Base-by-base conservation (phyloP, 2,329 filamentous ascomycete species). In the Seiridium cupressi region DNA sequence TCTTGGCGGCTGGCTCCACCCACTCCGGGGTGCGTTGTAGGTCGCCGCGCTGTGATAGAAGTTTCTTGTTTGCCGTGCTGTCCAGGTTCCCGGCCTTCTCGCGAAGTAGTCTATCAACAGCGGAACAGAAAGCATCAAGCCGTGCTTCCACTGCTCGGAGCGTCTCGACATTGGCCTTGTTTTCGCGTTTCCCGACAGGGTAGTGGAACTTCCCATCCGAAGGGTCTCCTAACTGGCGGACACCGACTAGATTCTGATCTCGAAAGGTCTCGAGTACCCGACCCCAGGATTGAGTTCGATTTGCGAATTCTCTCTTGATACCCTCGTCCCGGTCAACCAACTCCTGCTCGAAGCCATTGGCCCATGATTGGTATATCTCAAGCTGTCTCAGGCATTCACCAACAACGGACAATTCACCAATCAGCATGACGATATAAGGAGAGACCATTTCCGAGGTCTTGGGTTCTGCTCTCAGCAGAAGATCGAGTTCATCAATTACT, bases 21-120 rank as follows among this genome's bases (percentile, higher is more conserved):
- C 82, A 85, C 10, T 77, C 73, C 1, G 77, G 71, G 0, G 81
- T 86, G n/a, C 83, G 74, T 36, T 77, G 76, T 5, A 85, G 64
- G 1, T 62, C 65, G 3, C 77, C 76, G 0, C 62, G 51, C 36
- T 74, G 68, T 0, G 70, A 70, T 3, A 80, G 64, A 0, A 79
- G 60, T 1, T 62, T 60, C 7, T 65, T 32, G 1, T 72, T 18
- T 44, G 72, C 66, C n/a, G 70, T 70, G 4, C 66, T 69, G 0
- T 63, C 58, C 35, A 74, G 44, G 3, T 64, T 65, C 5, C 13
- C 31, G 13, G 35, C 10, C 32, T 40, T 35, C 8, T 51, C 6
- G 5, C 13, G 2, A 10, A 51, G 9, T 9, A 51, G n/a, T 5
- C 10, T n/a, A 26, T 51, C 49, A 18, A 51, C 32, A 3, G 3